Base-by-base conservation (phyloP, 345 rosid species). In the Dipteronia sinensis region DNA sequence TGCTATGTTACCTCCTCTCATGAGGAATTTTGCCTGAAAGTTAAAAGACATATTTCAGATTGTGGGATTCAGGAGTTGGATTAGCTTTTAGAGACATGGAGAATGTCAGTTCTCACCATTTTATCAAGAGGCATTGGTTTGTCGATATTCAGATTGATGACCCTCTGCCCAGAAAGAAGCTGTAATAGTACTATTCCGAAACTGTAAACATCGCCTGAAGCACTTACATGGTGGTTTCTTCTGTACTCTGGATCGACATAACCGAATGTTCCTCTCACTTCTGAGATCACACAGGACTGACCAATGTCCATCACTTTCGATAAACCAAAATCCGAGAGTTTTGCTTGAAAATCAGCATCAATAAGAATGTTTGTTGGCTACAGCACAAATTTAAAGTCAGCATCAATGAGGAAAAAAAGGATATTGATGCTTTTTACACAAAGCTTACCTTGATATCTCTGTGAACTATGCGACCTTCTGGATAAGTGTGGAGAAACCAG, bases 181-280 rank as follows among this genome's bases (percentile, higher is more conserved):
- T 90, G 94, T 31, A 87, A 76, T n/a, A 90, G 86, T 7, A 90
- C 92, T 5, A 88, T 85, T 31, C 92, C 91, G 1, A 88, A 87
- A 72, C 92, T 90, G 70, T 90, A 88, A 34, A 87, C 91, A 74
- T 87, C 89, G 0, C 90, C 92, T 2, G 82, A 83, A 15, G 90
- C 88, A 73, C 88, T 84, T 22, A 90, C 94, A 10, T 27, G 88
- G 76, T 63, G 90, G 78, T 88, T 90, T 66, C 80, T 81, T 73
- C 83, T 80, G 75, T 88, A 90, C 72, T 87, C 92, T 25, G 90
- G 90, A 77, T 90, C 90, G 10, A 90, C 90, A 65, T 87, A 87
- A 23, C 90, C 92, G n/a, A 88, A 87, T 23, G 90, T 90, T 31
- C 94, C 92, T 75, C 92, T 79, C 59, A 90, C 90, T 85, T 88